A percentile compares a stretch with the other conserved stretches of the same genome.
Evolutionary conservation across 176 grass and related monocot genomes (phyloP).

Genomic region (Raddia guianensis): DNA sequence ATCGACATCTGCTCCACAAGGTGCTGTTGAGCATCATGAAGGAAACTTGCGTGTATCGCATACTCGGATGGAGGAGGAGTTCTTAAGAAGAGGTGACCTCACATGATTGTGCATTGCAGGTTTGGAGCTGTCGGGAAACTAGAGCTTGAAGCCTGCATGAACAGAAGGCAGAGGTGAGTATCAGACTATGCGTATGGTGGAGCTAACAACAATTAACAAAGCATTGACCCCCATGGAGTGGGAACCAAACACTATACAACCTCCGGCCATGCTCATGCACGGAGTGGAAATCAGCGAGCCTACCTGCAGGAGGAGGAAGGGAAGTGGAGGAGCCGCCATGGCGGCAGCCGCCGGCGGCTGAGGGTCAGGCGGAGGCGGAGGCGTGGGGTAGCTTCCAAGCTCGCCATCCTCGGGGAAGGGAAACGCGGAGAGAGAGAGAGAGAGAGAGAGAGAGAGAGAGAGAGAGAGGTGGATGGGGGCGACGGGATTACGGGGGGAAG

Average conservation of each 20-base stretch:
- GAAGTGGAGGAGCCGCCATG: constrained; percentile 25
- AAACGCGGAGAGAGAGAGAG: neutral
- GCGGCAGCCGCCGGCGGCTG: neutral
- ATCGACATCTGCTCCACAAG: constrained; percentile 45
- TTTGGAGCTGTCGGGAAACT: constrained; percentile 38
- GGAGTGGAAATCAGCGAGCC: neutral
- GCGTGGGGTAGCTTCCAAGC: constrained; percentile 34
- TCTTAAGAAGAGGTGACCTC: constrained; percentile 42
- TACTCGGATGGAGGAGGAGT: constrained; percentile 10
- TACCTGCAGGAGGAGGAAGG: constrained; percentile 36
- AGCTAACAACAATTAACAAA: neutral
- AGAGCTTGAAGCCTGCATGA: constrained; percentile 48
- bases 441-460: no score
- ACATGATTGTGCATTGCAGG: constrained; percentile 68
- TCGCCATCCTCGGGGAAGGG: constrained; percentile 23
- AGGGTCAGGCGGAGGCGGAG: neutral
- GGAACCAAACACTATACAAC: neutral
- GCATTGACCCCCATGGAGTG: neutral
- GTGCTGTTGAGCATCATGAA: neutral
- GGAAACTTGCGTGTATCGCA: constrained; percentile 1
- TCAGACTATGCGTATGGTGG: neutral
- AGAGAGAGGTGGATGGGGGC: neutral
- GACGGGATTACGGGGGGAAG: neutral
- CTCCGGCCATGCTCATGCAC: neutral
- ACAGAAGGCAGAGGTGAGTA: constrained; percentile 11